These are phyloP conservation scores for Mucor circinelloides DNA, from an alignment of 371 early-diverging fungal genomes.

Conservation along the genomic window DNA sequence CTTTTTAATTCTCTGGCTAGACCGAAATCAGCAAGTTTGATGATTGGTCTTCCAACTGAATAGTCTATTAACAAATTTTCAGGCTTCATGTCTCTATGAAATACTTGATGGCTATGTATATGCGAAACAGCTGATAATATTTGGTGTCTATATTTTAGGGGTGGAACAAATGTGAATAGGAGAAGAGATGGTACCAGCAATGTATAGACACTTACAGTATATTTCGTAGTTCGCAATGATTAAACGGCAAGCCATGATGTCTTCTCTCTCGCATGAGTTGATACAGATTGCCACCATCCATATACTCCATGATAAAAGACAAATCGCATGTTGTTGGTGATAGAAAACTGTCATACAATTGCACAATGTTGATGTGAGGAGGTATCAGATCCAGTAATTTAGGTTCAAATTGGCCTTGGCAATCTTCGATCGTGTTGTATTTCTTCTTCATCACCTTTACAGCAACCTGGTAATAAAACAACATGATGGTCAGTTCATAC, in stretches of 20 bases:
- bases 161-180: not conserved
- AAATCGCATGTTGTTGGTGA: slow-evolving; percentile 73
- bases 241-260: slow-evolving; percentile 40
- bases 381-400: slow-evolving; percentile 70
- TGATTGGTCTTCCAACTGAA: slow-evolving; percentile 31
- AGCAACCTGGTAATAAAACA: slow-evolving; percentile 69
- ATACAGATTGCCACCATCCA: slow-evolving; percentile 90
- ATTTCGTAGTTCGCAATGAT: slow-evolving; percentile 29
- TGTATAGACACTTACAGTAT: slow-evolving; percentile 31
- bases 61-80: slow-evolving; percentile 73
- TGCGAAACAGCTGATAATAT: slow-evolving; percentile 84
- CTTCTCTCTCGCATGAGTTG: slow-evolving; percentile 79
- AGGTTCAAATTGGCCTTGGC: slow-evolving; percentile 75
- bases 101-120: slow-evolving; percentile 90
- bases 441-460: slow-evolving; percentile 96
- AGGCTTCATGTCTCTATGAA: slow-evolving; percentile 97
- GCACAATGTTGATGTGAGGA: slow-evolving; percentile 83
- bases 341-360: slow-evolving; percentile 82
- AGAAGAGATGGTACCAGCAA: not conserved
- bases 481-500: not conserved
- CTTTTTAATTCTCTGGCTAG: slow-evolving; percentile 86
- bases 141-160: slow-evolving; percentile 59
- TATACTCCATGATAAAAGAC: slow-evolving; percentile 92
- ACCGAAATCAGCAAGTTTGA: slow-evolving; percentile 97
- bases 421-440: slow-evolving; percentile 78